Evolutionary conservation across 768 basidiomycete genomes (phyloP).

Genomic region (Tubosaeta sp.): DNA sequence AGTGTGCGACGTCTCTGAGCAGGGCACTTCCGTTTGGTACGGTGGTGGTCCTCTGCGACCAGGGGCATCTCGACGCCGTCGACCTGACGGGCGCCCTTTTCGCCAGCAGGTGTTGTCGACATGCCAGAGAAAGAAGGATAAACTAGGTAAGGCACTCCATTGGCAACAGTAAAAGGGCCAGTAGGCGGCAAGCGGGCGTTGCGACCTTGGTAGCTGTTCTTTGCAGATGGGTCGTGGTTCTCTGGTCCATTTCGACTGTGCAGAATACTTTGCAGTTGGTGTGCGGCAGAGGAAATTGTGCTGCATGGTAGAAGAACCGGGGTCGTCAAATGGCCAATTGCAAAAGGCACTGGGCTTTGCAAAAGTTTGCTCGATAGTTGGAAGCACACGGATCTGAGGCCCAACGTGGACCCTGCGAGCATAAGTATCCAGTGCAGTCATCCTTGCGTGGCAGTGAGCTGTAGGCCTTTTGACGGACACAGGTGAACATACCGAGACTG

Average conservation of each 20-base stretch:
- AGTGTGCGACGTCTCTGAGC: slow-evolving; percentile 21
- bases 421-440: slow-evolving; percentile 72
- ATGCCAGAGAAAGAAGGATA: neutral
- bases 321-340: slow-evolving; percentile 7
- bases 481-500: slow-evolving; percentile 42
- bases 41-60: slow-evolving; percentile 7
- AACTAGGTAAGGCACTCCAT: neutral
- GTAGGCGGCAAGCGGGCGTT: neutral
- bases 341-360: slow-evolving; percentile 11
- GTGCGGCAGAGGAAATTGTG: slow-evolving; percentile 3
- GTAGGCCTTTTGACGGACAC: neutral
- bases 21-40: slow-evolving; percentile 16
- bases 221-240: neutral
- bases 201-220: neutral
- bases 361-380: slow-evolving; percentile 30
- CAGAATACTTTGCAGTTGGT: neutral
- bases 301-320: neutral
- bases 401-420: slow-evolving; percentile 80
- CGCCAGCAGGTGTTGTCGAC: neutral
- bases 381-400: slow-evolving; percentile 46
- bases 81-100: slow-evolving; percentile 2
- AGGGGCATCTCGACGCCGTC: slow-evolving; percentile 5
- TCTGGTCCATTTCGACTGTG: slow-evolving; percentile 1
- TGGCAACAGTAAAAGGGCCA: neutral
- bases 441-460: slow-evolving; percentile 40